Evolutionary conservation across 495 filamentous ascomycete species (phyloP).

Genomic region (Talaromyces adpressus): DNA sequence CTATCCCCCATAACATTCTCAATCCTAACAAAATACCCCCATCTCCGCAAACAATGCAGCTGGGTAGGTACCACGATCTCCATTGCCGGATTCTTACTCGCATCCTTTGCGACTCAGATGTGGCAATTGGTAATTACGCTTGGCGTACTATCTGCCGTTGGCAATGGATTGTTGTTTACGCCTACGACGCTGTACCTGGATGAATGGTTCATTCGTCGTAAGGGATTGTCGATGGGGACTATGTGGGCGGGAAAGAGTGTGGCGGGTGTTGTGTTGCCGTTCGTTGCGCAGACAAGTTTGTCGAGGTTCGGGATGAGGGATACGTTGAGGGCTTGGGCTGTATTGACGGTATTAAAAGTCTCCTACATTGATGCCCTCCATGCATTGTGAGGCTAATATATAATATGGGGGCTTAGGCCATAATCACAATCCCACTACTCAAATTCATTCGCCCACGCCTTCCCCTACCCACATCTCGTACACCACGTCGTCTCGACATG

Average conservation of each 20-base stretch:
- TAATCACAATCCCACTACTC: too few species aligned
- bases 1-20: slow-evolving; percentile 27
- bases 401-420: too few species aligned
- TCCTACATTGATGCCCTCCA: too few species aligned
- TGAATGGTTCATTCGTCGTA: slow-evolving; percentile 49
- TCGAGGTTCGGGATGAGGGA: slow-evolving; percentile 46
- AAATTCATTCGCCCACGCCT: too few species aligned
- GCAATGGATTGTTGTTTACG: slow-evolving; percentile 42
- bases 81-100: slow-evolving; percentile 26
- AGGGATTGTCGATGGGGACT: slow-evolving; percentile 46
- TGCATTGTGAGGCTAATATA: too few species aligned
- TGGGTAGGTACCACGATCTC: slow-evolving; percentile 37
- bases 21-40: slow-evolving; percentile 41
- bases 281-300: slow-evolving; percentile 45
- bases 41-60: slow-evolving; percentile 30
- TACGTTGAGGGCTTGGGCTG: slow-evolving; percentile 48
- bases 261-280: slow-evolving; percentile 44
- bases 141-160: slow-evolving; percentile 47
- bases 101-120: slow-evolving; percentile 44
- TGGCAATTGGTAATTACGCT: slow-evolving; percentile 49
- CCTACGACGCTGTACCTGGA: slow-evolving; percentile 48
- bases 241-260: slow-evolving; percentile 51
- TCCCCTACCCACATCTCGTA: neutral
- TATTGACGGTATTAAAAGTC: slow-evolving; percentile 24
- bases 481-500: slow-evolving; percentile 33